phyloP scores from a whole-genome alignment of 1,284 basidiomycete species.

The Sporisorium reilianum region DNA sequence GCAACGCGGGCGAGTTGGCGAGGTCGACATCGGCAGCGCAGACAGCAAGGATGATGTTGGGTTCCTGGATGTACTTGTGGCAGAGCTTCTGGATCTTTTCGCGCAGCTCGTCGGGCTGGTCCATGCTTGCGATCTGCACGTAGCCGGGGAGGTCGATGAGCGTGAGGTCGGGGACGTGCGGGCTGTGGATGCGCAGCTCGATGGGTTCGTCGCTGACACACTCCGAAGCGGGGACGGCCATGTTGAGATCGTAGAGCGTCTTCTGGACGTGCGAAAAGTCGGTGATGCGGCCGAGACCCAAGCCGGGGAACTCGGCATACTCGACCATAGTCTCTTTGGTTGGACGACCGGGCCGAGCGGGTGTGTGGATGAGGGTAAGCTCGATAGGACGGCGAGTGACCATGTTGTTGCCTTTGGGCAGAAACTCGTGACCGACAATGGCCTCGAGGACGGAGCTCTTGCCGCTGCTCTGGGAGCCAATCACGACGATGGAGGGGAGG shows the following conservation, averaged over 20 bases:
- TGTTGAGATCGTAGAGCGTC: slow-evolving; percentile 92
- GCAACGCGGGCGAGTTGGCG: slow-evolving; percentile 94
- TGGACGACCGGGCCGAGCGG: slow-evolving; percentile 46
- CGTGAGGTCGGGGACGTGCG: slow-evolving; percentile 94
- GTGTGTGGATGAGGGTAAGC: slow-evolving; percentile 91
- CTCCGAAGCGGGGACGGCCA: slow-evolving; percentile 86
- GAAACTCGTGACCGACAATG: slow-evolving; percentile 96
- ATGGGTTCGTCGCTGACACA: slow-evolving; percentile 95
- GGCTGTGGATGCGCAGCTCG: slow-evolving; percentile 94
- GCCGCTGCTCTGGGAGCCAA: slow-evolving; percentile 96
- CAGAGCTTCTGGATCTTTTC: slow-evolving; percentile 91
- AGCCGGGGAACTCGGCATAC: slow-evolving; percentile 92
- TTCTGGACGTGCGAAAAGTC: slow-evolving; percentile 91
- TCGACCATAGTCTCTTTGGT: slow-evolving; percentile 75
- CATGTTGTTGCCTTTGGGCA: slow-evolving; percentile 99
- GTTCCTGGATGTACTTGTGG: slow-evolving; percentile 96
- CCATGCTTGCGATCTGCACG: slow-evolving; percentile 92
- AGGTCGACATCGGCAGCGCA: slow-evolving; percentile 98
- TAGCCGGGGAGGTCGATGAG: slow-evolving; percentile 98
- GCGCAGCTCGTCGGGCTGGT: slow-evolving; percentile 93
- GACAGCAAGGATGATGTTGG: slow-evolving; percentile 97
- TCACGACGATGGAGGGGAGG: slow-evolving; percentile 95
- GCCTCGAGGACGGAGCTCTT: slow-evolving; percentile 98
- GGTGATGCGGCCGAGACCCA: slow-evolving; percentile 87
- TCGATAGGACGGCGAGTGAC: slow-evolving; percentile 98